Evolutionary conservation across 2,329 filamentous ascomycete species (phyloP).

Genomic region (Hypoxylon sp.): DNA sequence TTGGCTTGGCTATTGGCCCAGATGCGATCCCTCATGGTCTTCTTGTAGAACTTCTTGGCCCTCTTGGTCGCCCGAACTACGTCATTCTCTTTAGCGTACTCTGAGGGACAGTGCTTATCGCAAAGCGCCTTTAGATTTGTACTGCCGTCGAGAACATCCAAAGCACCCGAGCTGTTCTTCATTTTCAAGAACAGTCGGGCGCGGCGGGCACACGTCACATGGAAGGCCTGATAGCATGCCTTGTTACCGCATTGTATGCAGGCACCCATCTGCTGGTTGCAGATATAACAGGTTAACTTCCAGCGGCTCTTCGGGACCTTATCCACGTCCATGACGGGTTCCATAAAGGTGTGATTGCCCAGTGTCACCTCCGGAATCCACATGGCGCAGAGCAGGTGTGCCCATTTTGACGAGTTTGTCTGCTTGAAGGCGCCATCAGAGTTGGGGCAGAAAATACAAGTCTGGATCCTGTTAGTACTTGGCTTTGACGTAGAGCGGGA

Average conservation of each 20-base stretch:
- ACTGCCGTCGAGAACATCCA: slow-evolving; percentile 82
- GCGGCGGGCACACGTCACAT: slow-evolving; percentile 93
- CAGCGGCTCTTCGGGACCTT: slow-evolving; percentile 96
- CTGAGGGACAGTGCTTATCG: slow-evolving; percentile 91
- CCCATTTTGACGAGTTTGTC: slow-evolving; percentile 96
- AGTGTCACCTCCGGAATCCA: slow-evolving; percentile 99
- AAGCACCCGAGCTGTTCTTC: slow-evolving; percentile 89
- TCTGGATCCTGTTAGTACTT: slow-evolving; percentile 62
- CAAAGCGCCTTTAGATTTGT: slow-evolving; percentile 94
- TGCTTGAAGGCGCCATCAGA: slow-evolving; percentile 99
- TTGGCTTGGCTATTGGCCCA: slow-evolving; percentile 94
- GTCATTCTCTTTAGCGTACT: slow-evolving; percentile 89
- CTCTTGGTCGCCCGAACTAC: slow-evolving; percentile 85
- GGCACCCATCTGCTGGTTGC: slow-evolving; percentile 96
- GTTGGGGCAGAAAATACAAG: slow-evolving; percentile 98
- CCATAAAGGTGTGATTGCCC: slow-evolving; percentile 97
- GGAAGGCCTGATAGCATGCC: slow-evolving; percentile 95
- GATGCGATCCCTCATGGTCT: slow-evolving; percentile 87
- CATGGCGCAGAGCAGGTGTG: slow-evolving; percentile 94
- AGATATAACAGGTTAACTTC: slow-evolving; percentile 96
- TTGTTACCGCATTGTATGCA: slow-evolving; percentile 99
- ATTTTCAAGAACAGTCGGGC: slow-evolving; percentile 93
- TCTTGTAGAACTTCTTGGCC: slow-evolving; percentile 90
- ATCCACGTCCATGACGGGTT: slow-evolving; percentile 97
- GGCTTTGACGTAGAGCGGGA: slow-evolving; percentile 15